Evolutionary conservation across 176 grass and related monocot genomes (phyloP).

Genomic region (Typha latifolia): DNA sequence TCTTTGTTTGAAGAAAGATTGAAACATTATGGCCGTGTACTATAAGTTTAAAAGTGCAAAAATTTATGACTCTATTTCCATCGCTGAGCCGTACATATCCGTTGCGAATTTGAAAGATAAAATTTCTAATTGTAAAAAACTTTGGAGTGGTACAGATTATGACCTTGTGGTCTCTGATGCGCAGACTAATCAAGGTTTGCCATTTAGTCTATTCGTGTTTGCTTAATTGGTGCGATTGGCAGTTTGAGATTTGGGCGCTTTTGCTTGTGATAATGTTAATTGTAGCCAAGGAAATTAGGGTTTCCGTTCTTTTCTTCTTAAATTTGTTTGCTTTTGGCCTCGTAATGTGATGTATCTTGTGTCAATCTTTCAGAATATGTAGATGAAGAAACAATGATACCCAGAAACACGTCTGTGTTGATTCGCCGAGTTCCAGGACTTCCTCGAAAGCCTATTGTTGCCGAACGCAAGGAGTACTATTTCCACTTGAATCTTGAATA

Average conservation of each 20-base stretch:
- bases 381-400: conserved; percentile 36
- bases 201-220: not conserved
- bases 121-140: conserved; percentile 25
- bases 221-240: not conserved
- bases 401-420: conserved; percentile 37
- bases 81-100: conserved; percentile 31
- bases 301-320: not conserved
- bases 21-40: conserved; percentile 46
- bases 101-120: conserved; percentile 39
- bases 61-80: conserved; percentile 25
- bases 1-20: not conserved
- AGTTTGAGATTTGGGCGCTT: not conserved
- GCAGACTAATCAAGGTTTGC: conserved; percentile 51
- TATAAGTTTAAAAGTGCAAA: conserved; percentile 65
- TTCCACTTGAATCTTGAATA: not conserved
- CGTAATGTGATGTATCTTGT: conserved; percentile 26
- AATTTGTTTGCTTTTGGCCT: not conserved
- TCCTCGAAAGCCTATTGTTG: conserved; percentile 13
- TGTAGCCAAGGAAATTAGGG: not conserved
- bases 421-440: conserved; percentile 31
- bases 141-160: conserved; percentile 22
- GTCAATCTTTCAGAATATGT: conserved; percentile 42
- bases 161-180: conserved; percentile 38
- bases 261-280: not conserved
- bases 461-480: not conserved